These are phyloP conservation scores for Citeromyces siamensis DNA, from an alignment of 1,139 yeast species.

Conservation along the genomic window DNA sequence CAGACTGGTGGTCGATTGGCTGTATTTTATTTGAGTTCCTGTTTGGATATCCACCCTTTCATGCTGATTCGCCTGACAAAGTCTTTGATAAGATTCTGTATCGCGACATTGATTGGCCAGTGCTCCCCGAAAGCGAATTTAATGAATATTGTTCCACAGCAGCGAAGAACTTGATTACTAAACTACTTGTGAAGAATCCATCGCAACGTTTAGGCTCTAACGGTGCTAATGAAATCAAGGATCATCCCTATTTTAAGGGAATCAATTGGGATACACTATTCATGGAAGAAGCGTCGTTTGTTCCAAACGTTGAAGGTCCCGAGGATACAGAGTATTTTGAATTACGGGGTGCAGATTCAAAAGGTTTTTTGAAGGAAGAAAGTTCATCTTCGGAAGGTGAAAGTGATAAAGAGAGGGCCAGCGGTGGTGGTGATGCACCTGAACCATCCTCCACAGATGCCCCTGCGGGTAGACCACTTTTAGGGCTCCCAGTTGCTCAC, in stretches of 20 bases:
- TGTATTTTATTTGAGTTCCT: slow-evolving; percentile 88
- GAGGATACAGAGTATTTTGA: slow-evolving; percentile 92
- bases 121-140: slow-evolving; percentile 35
- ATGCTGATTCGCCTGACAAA: slow-evolving; percentile 64
- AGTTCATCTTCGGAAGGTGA: slow-evolving; percentile 23
- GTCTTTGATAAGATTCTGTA: slow-evolving; percentile 74
- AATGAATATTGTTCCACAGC: slow-evolving; percentile 44
- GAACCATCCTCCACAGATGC: background rate
- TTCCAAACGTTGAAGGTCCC: slow-evolving; percentile 71
- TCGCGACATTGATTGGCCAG: slow-evolving; percentile 81
- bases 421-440: background rate
- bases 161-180: slow-evolving; percentile 64
- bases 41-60: slow-evolving; percentile 94
- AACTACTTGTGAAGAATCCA: slow-evolving; percentile 53
- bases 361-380: slow-evolving; percentile 45
- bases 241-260: slow-evolving; percentile 63
- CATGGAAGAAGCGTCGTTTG: slow-evolving; percentile 69
- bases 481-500: slow-evolving; percentile 31
- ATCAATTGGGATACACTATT: slow-evolving; percentile 70
- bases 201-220: slow-evolving; percentile 55
- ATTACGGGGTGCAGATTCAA: slow-evolving; percentile 69
- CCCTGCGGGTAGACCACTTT: slow-evolving; percentile 2
- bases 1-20: slow-evolving; percentile 99
- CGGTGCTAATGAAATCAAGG: slow-evolving; percentile 70
- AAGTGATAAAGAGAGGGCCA: slow-evolving; percentile 10